Base-by-base conservation (phyloP, 306 rosid genomes). In the Calophaca sinica region DNA sequence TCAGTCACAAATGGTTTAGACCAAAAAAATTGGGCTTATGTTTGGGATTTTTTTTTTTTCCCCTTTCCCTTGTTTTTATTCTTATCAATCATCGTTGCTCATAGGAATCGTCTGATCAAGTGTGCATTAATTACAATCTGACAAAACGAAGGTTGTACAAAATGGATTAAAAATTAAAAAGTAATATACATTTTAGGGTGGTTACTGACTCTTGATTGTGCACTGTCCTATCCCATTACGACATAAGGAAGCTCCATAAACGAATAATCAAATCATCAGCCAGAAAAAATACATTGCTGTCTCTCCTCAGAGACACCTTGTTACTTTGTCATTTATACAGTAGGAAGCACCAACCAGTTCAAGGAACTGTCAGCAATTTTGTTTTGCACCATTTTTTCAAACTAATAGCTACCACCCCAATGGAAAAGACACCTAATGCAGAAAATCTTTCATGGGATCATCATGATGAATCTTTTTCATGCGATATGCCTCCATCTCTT, bases 401-500 rank as follows among this genome's bases (percentile, higher is more conserved):
- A 39, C 7, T 45, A 14, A 66, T 54, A 9, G 46, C 53, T 13
- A 32, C 72, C 52, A 39, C 15, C 26, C 26, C 0, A 20, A 20
- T 31, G 26, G 29, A 70, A 14, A 60, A 68, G 41, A 68, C 59
- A 51, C 35, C 71, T 75, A 76, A 39, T 57, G 84, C 35, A 88
- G 79, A 26, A 83, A 85, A 53, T 65, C 86, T 69, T 86, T 86
- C 87, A 84, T 74, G 4, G 88, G 92, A 79, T 90, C 88, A 48
- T 83, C 90, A 8, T 63, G 79, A 74, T 73, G 92, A 0, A 86
- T 44, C 77, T 66, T 88, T 28, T 90, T 88, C 83, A 83, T 79
- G 59, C 86, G 65, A 69, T 80, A 86, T 13, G 86, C 87, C 65
- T 83, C 88, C 87, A 86, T 83, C 57, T 85, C 87, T 85, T 83